These are phyloP conservation scores for Tetratostichococcus sp. DNA, from an alignment of 139 green algal species.

Conservation along the genomic window DNA sequence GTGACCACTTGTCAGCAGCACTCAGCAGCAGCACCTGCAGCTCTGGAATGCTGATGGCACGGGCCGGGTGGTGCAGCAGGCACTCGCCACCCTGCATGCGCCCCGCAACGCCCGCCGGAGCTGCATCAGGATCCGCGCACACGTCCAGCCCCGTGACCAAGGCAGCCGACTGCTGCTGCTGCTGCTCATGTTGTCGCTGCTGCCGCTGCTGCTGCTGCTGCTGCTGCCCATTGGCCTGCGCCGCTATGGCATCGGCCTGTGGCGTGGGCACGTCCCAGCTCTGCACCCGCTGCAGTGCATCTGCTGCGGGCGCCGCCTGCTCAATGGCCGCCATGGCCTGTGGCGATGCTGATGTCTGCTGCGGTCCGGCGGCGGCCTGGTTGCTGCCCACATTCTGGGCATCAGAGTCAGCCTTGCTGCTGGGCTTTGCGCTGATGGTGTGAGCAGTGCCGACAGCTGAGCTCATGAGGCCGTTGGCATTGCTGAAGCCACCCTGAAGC, in stretches of 20 bases:
- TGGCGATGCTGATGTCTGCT: too few relatives aligned
- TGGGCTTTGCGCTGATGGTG: too few relatives aligned
- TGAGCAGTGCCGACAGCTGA: too few relatives aligned
- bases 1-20: too few relatives aligned
- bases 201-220: background rate
- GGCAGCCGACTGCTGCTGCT: background rate
- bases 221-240: background rate
- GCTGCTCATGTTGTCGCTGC: background rate
- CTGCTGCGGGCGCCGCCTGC: background rate
- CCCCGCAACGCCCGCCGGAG: background rate
- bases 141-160: too few relatives aligned
- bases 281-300: too few relatives aligned
- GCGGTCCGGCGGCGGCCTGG: too few relatives aligned
- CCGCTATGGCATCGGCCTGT: too few relatives aligned
- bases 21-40: constrained; percentile 19
- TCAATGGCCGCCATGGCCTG: background rate
- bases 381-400: too few relatives aligned
- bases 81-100: constrained; percentile 6
- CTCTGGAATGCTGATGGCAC: constrained; percentile 27
- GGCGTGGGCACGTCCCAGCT: too few relatives aligned
- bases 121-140: background rate
- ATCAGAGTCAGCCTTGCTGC: too few relatives aligned
- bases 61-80: constrained; percentile 28
- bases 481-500: background rate
- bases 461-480: too few relatives aligned